Percentiles rank a stretch among this genome's conserved stretches.
These are phyloP conservation scores for Neonectria coccinea DNA, from an alignment of 2,329 filamentous ascomycete genomes.

Conservation along the genomic window DNA sequence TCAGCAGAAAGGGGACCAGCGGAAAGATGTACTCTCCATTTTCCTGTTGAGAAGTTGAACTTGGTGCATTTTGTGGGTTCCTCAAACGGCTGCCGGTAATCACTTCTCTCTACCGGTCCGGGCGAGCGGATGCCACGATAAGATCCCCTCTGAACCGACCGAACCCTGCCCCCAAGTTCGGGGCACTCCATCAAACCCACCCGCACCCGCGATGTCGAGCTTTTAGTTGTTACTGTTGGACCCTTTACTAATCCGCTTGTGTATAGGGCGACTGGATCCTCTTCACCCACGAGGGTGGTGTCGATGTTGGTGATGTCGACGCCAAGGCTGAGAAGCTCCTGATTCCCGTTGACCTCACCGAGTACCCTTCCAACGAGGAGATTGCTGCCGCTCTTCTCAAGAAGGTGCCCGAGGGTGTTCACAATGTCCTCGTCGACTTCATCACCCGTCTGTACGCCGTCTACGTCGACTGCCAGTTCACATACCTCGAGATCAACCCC, in stretches of 20 bases:
- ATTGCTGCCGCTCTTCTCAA: constrained; percentile 87
- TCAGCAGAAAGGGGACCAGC: constrained; percentile 19
- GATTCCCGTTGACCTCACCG: constrained; percentile 91
- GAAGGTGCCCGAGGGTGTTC: constrained; percentile 93
- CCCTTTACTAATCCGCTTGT: constrained; percentile 38
- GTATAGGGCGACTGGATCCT: constrained; percentile 97
- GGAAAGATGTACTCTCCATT: constrained; percentile 38
- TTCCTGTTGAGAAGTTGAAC: constrained; percentile 34
- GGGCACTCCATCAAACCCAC: constrained; percentile 32
- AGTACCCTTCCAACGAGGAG: constrained; percentile 96
- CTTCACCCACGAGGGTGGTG: constrained; percentile 99
- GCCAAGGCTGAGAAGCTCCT: constrained; percentile 98
- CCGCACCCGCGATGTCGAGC: constrained; percentile 18
- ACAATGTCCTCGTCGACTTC: constrained; percentile 99
- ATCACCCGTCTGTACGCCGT: constrained; percentile 98
- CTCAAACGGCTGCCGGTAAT: constrained; percentile 43
- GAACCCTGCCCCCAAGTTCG: constrained; percentile 34
- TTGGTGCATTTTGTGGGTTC: constrained; percentile 43
- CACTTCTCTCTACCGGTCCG: constrained; percentile 44
- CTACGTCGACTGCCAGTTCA: constrained; percentile 99
- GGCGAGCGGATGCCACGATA: constrained; percentile 56
- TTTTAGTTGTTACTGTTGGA: constrained; percentile 18
- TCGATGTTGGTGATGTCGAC: constrained; percentile 99
- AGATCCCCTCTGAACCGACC: constrained; percentile 37
- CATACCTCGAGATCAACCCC: constrained; percentile 99